These are phyloP conservation scores for Paramecium tetraurelia DNA, from an alignment of 73 alveolate genomes.

Conservation along the genomic window DNA sequence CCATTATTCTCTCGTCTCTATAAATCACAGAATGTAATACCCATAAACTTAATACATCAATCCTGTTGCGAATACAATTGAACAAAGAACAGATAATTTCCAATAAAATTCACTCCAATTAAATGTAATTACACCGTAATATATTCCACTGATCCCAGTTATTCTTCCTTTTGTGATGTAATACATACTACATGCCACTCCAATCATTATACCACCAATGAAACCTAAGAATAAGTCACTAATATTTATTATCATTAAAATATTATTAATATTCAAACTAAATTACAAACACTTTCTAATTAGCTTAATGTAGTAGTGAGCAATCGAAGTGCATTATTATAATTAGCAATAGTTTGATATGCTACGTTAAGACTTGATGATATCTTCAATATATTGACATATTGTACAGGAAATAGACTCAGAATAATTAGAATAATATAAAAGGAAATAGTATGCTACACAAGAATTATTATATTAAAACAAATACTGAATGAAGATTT, in stretches of 20 bases:
- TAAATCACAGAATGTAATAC: neutral
- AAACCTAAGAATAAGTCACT: neutral
- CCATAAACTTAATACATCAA: neutral
- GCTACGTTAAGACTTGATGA: no score
- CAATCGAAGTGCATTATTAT: no score
- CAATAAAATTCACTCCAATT: neutral
- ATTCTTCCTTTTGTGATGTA: constrained; percentile 16
- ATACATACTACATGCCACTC: neutral
- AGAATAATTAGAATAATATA: no score
- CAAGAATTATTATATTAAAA: no score
- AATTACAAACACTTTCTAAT: neutral
- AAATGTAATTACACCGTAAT: constrained; percentile 18
- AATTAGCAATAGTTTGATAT: no score
- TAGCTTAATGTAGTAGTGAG: neutral
- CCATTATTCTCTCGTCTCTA: constrained; percentile 18
- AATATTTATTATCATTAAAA: neutral
- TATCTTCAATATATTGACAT: no score
- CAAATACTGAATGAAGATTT: no score
- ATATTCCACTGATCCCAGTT: constrained; percentile 27
- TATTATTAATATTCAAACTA: neutral
- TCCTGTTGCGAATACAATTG: constrained; percentile 4
- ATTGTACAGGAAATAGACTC: no score
- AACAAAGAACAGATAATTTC: constrained; percentile 1
- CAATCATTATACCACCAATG: neutral
- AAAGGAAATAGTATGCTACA: no score